Conservation (phyloP, 768 basidiomycete species). For the Collybia sp. region DNA sequence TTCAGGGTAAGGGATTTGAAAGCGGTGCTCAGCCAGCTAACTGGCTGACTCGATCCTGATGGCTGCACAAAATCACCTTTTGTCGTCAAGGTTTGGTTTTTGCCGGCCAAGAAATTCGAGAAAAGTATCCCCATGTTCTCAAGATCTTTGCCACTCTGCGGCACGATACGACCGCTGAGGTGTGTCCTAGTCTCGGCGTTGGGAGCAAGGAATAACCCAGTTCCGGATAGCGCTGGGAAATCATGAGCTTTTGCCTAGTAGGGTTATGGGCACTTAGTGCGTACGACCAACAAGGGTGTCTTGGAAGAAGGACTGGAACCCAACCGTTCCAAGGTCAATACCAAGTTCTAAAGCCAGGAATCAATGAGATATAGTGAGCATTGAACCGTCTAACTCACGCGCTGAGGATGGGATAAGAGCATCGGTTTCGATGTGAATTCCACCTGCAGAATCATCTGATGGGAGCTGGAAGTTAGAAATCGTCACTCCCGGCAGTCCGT, state of each 20-base stretch:
- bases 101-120: conserved; percentile 57
- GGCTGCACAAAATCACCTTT: conserved; percentile 60
- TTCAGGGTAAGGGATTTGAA: conserved; percentile 61
- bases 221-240: conserved; percentile 44
- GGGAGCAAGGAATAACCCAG: conserved; percentile 45
- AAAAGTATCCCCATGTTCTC: conserved; percentile 57
- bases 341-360: conserved; percentile 46
- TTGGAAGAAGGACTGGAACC: conserved; percentile 59
- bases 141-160: conserved; percentile 52
- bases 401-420: conserved; percentile 60
- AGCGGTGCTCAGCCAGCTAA: conserved; percentile 64
- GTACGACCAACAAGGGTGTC: conserved; percentile 56
- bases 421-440: conserved; percentile 68
- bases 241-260: background rate
- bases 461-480: conserved; percentile 71
- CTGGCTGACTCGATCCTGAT: conserved; percentile 40
- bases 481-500: conserved; percentile 63
- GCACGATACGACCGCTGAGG: conserved; percentile 60
- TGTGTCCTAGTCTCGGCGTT: conserved; percentile 42
- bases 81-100: conserved; percentile 58
- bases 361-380: conserved; percentile 8
- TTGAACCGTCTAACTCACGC: conserved; percentile 38
- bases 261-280: conserved; percentile 15
- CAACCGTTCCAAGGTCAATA: conserved; percentile 61
- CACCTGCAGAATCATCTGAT: conserved; percentile 61